These are phyloP conservation scores for Apiospora malaysiana DNA, from an alignment of 2,329 filamentous ascomycete species.

Conservation along the genomic window DNA sequence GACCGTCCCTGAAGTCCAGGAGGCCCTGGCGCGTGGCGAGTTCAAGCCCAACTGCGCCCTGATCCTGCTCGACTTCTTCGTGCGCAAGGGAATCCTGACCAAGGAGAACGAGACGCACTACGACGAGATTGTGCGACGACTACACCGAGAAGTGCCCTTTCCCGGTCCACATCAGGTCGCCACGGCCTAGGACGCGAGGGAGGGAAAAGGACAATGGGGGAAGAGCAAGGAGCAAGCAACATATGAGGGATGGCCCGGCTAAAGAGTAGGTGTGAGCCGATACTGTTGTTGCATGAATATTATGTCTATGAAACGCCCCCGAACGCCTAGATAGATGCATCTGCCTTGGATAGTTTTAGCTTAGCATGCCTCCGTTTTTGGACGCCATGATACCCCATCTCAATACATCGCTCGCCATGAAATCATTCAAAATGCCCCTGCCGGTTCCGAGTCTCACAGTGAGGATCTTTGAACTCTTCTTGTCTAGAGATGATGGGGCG, in stretches of 20 bases:
- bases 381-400: conserved; percentile 20
- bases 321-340: conserved; percentile 20
- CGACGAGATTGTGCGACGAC: conserved; percentile 73
- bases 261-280: conserved; percentile 9
- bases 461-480: background rate
- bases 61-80: conserved; percentile 86
- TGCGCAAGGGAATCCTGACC: conserved; percentile 82
- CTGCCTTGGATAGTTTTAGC: conserved; percentile 18
- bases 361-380: conserved; percentile 6
- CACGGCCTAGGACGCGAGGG: background rate
- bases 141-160: conserved; percentile 83
- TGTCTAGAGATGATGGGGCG: conserved; percentile 2
- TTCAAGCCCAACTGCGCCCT: conserved; percentile 95
- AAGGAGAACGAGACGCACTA: conserved; percentile 79
- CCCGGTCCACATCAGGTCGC: conserved; percentile 64
- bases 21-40: conserved; percentile 70
- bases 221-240: background rate
- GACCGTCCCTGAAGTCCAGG: conserved; percentile 76
- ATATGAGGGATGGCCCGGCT: background rate
- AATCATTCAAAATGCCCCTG: background rate
- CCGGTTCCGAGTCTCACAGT: background rate
- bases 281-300: background rate
- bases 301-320: conserved; percentile 19
- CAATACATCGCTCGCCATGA: conserved; percentile 17
- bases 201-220: background rate